These are phyloP conservation scores for Puccinia coronata DNA, from an alignment of 1,284 basidiomycete species.

Conservation along the genomic window DNA sequence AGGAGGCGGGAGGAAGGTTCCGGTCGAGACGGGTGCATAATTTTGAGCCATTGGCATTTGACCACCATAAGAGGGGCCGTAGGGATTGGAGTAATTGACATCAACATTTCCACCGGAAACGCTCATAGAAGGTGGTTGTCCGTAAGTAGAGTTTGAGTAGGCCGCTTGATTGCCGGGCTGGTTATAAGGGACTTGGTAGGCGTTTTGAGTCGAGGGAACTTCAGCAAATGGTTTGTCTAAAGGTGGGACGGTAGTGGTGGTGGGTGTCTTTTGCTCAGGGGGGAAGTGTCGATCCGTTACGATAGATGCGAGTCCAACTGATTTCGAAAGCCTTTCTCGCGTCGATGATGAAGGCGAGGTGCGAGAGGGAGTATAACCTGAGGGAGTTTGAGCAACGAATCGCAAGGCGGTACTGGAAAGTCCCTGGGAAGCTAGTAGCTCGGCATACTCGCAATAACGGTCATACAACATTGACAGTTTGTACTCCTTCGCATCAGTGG, in stretches of 20 bases:
- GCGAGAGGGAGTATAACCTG: slow-evolving; percentile 68
- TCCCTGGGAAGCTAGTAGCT: slow-evolving; percentile 85
- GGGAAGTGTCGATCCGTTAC: slow-evolving; percentile 50
- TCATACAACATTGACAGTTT: slow-evolving; percentile 86
- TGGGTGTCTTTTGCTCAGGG: slow-evolving; percentile 51
- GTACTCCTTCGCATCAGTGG: slow-evolving; percentile 69
- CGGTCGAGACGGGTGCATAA: slow-evolving; percentile 53
- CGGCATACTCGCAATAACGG: slow-evolving; percentile 92
- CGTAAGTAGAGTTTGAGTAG: slow-evolving; percentile 30
- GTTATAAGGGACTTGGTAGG: slow-evolving; percentile 31
- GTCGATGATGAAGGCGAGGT: slow-evolving; percentile 62
- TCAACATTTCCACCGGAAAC: slow-evolving; percentile 13
- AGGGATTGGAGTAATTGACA: slow-evolving; percentile 51
- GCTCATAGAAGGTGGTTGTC: slow-evolving; percentile 19
- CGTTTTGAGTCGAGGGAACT: slow-evolving; percentile 17
- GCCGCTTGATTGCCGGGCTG: slow-evolving; percentile 5
- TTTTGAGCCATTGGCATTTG: slow-evolving; percentile 73
- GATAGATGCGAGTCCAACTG: slow-evolving; percentile 52
- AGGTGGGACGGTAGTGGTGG: slow-evolving; percentile 49
- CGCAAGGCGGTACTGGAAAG: slow-evolving; percentile 77
- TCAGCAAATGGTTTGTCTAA: slow-evolving; percentile 38
- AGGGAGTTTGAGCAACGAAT: slow-evolving; percentile 79
- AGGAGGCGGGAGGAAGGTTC: slow-evolving; percentile 52
- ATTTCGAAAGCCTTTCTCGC: slow-evolving; percentile 58
- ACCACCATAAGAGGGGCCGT: slow-evolving; percentile 68